Conservation (phyloP, 768 basidiomycete genomes). For the Boletus vermiculosoides region DNA sequence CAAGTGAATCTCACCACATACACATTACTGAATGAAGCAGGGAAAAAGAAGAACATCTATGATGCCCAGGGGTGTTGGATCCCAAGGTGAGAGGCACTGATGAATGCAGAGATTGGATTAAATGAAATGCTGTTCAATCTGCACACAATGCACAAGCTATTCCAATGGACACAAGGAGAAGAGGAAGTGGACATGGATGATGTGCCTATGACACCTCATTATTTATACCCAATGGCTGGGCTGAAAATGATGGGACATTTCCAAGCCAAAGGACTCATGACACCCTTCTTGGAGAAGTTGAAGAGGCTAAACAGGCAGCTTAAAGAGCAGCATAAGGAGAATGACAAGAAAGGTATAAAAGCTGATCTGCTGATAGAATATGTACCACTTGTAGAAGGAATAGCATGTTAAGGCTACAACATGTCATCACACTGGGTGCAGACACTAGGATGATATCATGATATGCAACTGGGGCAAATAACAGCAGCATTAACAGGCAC, state of each 20-base stretch:
- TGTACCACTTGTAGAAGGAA: too few species aligned
- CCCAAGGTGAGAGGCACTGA: too few species aligned
- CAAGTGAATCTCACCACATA: too few species aligned
- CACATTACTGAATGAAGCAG: not conserved
- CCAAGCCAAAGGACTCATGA: not conserved
- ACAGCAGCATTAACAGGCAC: not conserved
- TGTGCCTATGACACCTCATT: not conserved
- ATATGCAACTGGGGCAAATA: not conserved
- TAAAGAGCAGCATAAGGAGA: rapidly evolving
- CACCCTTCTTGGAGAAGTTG: not conserved
- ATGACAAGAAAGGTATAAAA: not conserved
- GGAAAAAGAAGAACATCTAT: too few species aligned
- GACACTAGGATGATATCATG: not conserved
- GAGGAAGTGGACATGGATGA: not conserved
- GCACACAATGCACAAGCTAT: not conserved
- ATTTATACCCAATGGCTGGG: not conserved
- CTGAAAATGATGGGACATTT: not conserved
- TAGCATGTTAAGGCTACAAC: too few species aligned
- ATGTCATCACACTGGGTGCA: not conserved
- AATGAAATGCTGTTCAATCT: not conserved
- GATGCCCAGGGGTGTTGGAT: too few species aligned
- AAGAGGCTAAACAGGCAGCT: not conserved
- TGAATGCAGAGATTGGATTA: too few species aligned
- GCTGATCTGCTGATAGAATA: not conserved
- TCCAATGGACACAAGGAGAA: not conserved